Conservation (phyloP, 2,329 filamentous ascomycete genomes). For the Davidsoniella virescens region DNA sequence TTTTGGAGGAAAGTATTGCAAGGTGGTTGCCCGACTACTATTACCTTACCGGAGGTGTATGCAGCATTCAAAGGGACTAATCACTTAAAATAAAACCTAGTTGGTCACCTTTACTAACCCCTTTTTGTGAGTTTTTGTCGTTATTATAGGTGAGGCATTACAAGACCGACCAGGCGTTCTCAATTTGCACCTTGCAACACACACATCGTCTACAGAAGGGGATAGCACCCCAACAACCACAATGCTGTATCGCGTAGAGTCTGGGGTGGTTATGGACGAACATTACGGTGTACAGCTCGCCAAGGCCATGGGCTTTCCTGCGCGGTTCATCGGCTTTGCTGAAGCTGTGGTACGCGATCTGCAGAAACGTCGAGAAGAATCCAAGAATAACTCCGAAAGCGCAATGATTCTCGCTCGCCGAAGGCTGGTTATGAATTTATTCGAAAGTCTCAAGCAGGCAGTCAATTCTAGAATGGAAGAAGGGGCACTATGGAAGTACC, state of each 20-base stretch:
- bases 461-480: slow-evolving; percentile 48
- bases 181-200: slow-evolving; percentile 64
- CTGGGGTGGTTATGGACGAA: slow-evolving; percentile 52
- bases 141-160: slow-evolving; percentile 45
- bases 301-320: slow-evolving; percentile 55
- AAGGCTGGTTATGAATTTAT: slow-evolving; percentile 56
- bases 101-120: no score
- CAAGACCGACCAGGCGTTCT: slow-evolving; percentile 61
- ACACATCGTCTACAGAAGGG: slow-evolving; percentile 33
- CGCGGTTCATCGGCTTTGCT: slow-evolving; percentile 49
- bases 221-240: slow-evolving; percentile 46
- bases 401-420: slow-evolving; percentile 45
- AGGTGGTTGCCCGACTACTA: no score
- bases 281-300: slow-evolving; percentile 80
- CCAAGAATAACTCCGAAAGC: slow-evolving; percentile 40
- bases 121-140: background rate
- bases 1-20: no score
- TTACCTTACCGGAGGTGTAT: no score
- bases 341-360: slow-evolving; percentile 48
- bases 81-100: no score
- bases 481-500: slow-evolving; percentile 43
- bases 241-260: slow-evolving; percentile 74
- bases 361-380: slow-evolving; percentile 37
- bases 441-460: slow-evolving; percentile 56
- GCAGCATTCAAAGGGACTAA: no score